Conservation (phyloP, 768 basidiomycete genomes). For the Dioszegia aurantiaca region DNA sequence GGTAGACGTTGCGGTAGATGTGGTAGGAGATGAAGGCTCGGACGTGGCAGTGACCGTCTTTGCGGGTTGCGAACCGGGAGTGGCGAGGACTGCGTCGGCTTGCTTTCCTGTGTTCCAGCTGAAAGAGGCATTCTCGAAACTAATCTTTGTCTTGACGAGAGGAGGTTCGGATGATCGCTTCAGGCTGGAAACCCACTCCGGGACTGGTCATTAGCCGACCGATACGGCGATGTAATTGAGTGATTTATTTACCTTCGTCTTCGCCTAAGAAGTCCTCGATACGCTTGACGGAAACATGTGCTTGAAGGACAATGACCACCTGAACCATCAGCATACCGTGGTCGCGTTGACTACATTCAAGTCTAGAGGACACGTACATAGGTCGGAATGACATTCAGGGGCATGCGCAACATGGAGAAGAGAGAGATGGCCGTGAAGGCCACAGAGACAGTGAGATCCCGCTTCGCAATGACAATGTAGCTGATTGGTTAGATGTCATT, state of each 20-base stretch:
- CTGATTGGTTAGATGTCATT: conserved; percentile 61
- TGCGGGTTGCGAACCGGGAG: conserved; percentile 9
- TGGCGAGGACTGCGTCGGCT: conserved; percentile 43
- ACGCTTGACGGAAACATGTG: conserved; percentile 65
- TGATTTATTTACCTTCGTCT: conserved; percentile 61
- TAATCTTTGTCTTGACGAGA: conserved; percentile 54
- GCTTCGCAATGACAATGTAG: conserved; percentile 66
- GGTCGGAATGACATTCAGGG: conserved; percentile 72
- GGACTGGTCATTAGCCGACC: conserved; percentile 53
- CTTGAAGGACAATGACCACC: conserved; percentile 67
- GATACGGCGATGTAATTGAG: no score
- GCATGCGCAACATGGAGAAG: conserved; percentile 72
- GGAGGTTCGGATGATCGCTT: conserved; percentile 54
- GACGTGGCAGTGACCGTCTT: conserved; percentile 5
- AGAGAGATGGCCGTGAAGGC: conserved; percentile 87
- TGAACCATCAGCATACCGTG: conserved; percentile 4
- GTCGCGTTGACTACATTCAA: background rate
- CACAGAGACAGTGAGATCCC: conserved; percentile 69
- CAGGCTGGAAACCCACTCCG: conserved; percentile 65
- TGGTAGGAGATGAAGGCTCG: conserved; percentile 13
- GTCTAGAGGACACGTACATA: conserved; percentile 40
- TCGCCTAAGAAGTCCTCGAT: conserved; percentile 68
- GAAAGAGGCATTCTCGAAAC: conserved; percentile 62
- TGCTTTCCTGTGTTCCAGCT: conserved; percentile 61
- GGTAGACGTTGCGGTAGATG: conserved; percentile 5